phyloP scores from a whole-genome alignment of 2,329 filamentous ascomycete genomes.

The Aspergillus neoniger region DNA sequence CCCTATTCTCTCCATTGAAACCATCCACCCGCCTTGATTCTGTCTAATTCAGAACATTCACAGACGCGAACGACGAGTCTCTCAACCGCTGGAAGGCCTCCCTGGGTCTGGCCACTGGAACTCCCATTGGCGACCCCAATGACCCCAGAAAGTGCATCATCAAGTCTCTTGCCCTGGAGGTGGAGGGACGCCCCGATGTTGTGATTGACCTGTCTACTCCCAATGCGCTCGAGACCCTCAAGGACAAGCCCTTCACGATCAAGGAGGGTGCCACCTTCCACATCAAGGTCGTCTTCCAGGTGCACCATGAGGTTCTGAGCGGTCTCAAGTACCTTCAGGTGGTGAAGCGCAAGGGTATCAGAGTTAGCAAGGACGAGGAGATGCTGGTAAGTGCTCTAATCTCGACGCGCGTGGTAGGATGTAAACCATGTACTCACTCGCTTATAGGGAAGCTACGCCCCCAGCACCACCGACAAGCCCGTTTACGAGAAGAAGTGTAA shows the following conservation, averaged over 20 bases:
- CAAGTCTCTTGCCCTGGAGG: constrained; percentile 83
- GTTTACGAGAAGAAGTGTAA: constrained; percentile 89
- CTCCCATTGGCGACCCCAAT: constrained; percentile 70
- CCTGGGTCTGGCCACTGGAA: constrained; percentile 76
- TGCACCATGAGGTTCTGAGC: constrained; percentile 94
- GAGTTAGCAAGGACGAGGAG: constrained; percentile 89
- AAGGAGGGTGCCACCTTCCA: constrained; percentile 93
- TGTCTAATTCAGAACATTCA: not conserved
- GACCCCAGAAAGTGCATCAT: constrained; percentile 93
- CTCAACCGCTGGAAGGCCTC: constrained; percentile 98
- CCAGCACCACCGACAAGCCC: constrained; percentile 84
- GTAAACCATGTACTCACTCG: not conserved
- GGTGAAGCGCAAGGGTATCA: constrained; percentile 85
- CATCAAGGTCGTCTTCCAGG: constrained; percentile 92
- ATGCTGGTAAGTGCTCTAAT: constrained; percentile 75
- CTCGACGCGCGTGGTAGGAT: too few relatives aligned
- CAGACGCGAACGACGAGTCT: constrained; percentile 79
- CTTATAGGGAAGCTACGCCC: constrained; percentile 80
- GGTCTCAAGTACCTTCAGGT: constrained; percentile 95
- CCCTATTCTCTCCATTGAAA: too few relatives aligned
- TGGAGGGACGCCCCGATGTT: constrained; percentile 78
- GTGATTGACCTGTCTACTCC: constrained; percentile 80
- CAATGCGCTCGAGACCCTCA: constrained; percentile 74
- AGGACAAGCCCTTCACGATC: constrained; percentile 93
- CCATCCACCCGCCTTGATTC: not conserved